Evolutionary conservation across 306 rosid genomes (phyloP).

Genomic region (Parietaria judaica): DNA sequence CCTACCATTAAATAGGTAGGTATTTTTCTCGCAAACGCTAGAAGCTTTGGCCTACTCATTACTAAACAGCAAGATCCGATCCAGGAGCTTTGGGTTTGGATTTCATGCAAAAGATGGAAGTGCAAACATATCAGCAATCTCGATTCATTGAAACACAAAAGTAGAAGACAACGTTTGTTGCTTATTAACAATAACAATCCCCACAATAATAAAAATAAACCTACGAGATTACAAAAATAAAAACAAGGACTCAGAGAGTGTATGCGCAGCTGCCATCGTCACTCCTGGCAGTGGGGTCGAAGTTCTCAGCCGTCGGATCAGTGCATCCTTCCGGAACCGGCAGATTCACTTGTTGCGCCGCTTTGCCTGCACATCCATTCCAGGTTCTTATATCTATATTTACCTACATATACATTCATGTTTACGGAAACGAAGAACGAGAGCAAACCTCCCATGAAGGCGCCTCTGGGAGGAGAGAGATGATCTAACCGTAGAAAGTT

Average conservation of each 20-base stretch:
- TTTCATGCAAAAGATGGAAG: no score
- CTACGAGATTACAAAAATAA: no score
- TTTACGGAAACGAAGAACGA: background rate
- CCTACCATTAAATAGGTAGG: no score
- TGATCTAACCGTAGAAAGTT: conserved; percentile 26
- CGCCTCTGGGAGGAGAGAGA: conserved; percentile 10
- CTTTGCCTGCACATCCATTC: conserved; percentile 41
- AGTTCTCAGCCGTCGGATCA: conserved; percentile 56
- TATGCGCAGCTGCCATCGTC: conserved; percentile 67
- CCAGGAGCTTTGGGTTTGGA: no score
- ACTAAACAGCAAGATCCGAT: no score
- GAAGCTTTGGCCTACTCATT: no score
- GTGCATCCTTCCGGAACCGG: conserved; percentile 71
- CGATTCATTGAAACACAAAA: no score
- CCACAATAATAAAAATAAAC: no score
- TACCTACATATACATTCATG: background rate
- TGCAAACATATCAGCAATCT: no score
- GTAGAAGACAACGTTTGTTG: no score
- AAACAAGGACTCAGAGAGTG: conserved; percentile 27
- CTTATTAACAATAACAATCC: no score
- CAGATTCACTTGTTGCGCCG: conserved; percentile 55
- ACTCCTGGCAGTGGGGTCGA: conserved; percentile 77
- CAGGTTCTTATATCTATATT: background rate
- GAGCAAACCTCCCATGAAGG: conserved; percentile 29
- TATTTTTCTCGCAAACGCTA: no score